Evolutionary conservation across 768 basidiomycete species (phyloP), one percentile per base, ranked within the genome.

Genomic region (Candolleomyces eurysporus): DNA sequence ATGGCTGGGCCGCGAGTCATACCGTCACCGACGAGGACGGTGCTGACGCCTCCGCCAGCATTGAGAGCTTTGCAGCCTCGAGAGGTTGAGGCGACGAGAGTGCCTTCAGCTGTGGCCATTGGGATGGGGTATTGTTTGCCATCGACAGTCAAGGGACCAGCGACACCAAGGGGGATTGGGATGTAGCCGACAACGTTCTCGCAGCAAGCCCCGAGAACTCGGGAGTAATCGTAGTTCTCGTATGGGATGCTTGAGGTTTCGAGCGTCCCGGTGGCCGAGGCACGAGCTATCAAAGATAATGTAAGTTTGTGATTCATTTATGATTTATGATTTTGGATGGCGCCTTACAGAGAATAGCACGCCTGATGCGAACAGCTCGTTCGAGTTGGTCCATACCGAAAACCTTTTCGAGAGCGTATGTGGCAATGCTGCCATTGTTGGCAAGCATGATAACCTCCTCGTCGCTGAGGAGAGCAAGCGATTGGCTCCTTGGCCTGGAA

Each of bases 1-100:
- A 98, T 91, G 0, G 94, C 96, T 16, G 97, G 96, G 3, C 97
- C 97, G 60, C 97, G 94, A 1, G 96, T 98, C 97, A 99, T 98
- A 5, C 82, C 94, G 69, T 99, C 96, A 65, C 90, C 80, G 2
- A 88, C 92, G 64, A 99, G 77, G 19, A 98, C 96, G 4, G 96
- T 98, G 0, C 89, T 89, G 2, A 98, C 96, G 30, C 97, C 97
- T 57, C 96, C 96, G 50, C 93, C 92, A 1, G 94, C 87, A 71
- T 99, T 98, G 67, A 98, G 87, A 0, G 97, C 97, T 75, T 98
- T 99, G 79, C 94, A 97, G 5, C 96, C 96, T 63, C 97, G 90
- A 0, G 96, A 98, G 0, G 96, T 92, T 5, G 96, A 98, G 36
- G 36, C 36, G 6, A 36, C 36, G 11, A 36, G 36, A 36, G 36